Base-by-base conservation (phyloP, 2,329 filamentous ascomycete species). In the Aureobasidium mangrovei region DNA sequence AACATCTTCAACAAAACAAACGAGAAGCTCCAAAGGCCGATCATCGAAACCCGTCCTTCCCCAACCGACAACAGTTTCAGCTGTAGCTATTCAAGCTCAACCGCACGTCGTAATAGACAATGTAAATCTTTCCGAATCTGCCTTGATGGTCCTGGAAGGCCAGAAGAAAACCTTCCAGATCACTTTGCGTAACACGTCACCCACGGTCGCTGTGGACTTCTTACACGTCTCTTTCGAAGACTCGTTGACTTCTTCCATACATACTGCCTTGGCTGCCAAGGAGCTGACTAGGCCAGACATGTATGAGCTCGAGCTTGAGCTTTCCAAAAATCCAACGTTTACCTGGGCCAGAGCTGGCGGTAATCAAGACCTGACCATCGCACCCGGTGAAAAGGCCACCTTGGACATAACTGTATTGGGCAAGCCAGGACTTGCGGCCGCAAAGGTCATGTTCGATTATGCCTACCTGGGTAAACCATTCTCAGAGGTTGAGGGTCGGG, bases 91-190 rank as follows among this genome's bases (percentile, higher is more conserved):
- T 55, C 77, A 83, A 2, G 76, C 82, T 42, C 89, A 96, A 66
- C 93, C 93, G 4, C 72, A 88, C 3, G 73, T 97, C 3, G 73
- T 83, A 3, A 78, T 96, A 24, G 85, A 87, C 63, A 84, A 84
- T 6, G 86, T 85, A 3, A 88, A 85, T 9, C 76, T 96, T 1
- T 81, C 86, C 0, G 91, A 96, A 64, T 88, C 86, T 26, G 87
- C 89, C 7, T 74, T 95, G 35, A 96, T 95, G 90, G 79, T 98
- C 8, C 76, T 98, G 4, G 91, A 97, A 71, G 93, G 93, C 41
- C 91, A 98, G 69, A 80, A 79, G 26, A 84, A 83, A 61, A 74
- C 75, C 0, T 94, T 97, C 64, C 84, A 81, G 0, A 78, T 96
- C 12, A 91, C 86, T 0, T 72, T 97, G 10, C 80, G 86, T 60